Base-by-base conservation (phyloP, 169 alveolate genomes). In the Cyclospora cayetanensis region DNA sequence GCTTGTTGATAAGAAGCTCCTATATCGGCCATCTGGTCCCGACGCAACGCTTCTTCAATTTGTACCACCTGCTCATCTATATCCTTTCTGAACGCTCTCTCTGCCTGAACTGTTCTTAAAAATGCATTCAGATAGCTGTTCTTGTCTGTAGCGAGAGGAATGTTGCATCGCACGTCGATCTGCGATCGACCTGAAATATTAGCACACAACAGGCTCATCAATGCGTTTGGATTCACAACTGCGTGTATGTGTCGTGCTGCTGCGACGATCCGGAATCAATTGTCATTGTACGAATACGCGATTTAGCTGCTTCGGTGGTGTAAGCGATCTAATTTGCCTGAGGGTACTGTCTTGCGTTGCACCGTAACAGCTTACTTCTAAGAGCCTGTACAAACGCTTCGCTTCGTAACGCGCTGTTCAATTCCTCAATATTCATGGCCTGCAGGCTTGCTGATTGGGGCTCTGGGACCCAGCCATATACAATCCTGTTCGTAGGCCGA, bases 381-480 rank as follows among this genome's bases (percentile, higher is more conserved):
- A 70, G 82, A 0, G 34, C 39, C 0, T 34, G 34, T 7, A 70
- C 82, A 4, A 70, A 37, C 25, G 52, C 35, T 12, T 5, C 29
- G 46, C 82, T 70, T 31, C 82, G 53, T 4, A 70, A 37, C 12
- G 82, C 82, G 25, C 39, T 70, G 20, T 70, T 39, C 25, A 70
- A 27, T 37, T 70, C 82, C 0, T 34, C 52, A 2, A 27, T 0
- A 31, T 70, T 70, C 34, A 1, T 27, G n/a, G 52, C 82, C 35
- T 37, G 25, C 82, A 35, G 53, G 12, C 76, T 63, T 3, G 11
- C 82, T 1, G 46, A 50, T 1, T 31, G 42, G 1, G 82, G 55
- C 12, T 70, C 82, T 0, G 82, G 82, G 1, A 70, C 82, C 82
- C 82, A 70, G 1, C 82, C 82, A 31, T 25, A 70, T 0, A 70